These are phyloP conservation scores for Brassica nigra DNA, from an alignment of 345 rosid species.

Conservation along the genomic window DNA sequence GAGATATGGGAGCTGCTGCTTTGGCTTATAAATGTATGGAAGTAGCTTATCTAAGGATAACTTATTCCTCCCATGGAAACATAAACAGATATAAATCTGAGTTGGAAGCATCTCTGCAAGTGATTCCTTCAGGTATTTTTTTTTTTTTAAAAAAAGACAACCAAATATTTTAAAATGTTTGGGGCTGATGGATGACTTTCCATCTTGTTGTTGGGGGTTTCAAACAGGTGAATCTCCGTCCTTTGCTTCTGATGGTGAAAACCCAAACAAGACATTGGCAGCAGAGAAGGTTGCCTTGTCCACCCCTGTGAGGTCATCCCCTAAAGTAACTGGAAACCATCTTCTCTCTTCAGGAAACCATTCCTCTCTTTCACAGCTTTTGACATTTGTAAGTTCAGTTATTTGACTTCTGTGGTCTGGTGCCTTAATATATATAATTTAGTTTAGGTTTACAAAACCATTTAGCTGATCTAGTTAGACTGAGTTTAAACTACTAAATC, in stretches of 20 bases:
- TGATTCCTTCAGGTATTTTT: conserved; percentile 79
- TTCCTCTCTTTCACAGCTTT: conserved; percentile 60
- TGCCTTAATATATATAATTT: background rate
- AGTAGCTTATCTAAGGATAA: conserved; percentile 92
- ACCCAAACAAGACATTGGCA: conserved; percentile 65
- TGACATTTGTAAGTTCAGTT: conserved; percentile 73
- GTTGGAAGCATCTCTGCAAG: conserved; percentile 65
- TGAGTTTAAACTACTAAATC: too few relatives aligned
- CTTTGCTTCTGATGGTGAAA: conserved; percentile 89
- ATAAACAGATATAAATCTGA: conserved; percentile 72
- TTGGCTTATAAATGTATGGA: conserved; percentile 98
- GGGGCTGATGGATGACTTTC: conserved; percentile 8
- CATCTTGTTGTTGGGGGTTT: conserved; percentile 20
- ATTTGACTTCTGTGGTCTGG: conserved; percentile 12
- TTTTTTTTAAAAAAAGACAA: background rate
- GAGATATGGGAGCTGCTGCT: conserved; percentile 93
- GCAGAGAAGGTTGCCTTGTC: conserved; percentile 61
- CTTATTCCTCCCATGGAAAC: conserved; percentile 59
- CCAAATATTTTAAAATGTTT: conserved; percentile 3
- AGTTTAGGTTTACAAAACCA: conserved; percentile 10
- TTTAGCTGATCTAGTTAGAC: conserved; percentile 19
- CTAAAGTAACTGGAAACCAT: conserved; percentile 68
- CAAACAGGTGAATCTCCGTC: conserved; percentile 88
- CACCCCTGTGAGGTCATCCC: conserved; percentile 63
- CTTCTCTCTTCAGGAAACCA: conserved; percentile 62